Evolutionary conservation across 345 rosid genomes (phyloP).

Genomic region (Sisymbrium irio): DNA sequence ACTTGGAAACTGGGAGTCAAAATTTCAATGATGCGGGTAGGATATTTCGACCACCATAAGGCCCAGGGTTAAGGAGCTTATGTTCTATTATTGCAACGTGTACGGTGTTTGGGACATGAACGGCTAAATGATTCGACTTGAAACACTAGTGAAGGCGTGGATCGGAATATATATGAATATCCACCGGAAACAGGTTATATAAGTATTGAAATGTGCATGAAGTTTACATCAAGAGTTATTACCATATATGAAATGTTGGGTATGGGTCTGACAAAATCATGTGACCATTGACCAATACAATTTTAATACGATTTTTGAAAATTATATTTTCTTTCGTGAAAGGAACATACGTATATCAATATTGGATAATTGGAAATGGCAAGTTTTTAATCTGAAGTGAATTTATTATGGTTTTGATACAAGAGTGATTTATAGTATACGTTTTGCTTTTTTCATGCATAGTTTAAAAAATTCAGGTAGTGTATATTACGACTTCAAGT

Average conservation of each 20-base stretch:
- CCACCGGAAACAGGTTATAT: not conserved
- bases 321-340: no score
- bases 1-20: constrained; percentile 6
- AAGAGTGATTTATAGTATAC: not conserved
- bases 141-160: constrained; percentile 2
- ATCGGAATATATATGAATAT: no score
- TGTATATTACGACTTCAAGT: not conserved
- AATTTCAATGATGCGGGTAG: not conserved
- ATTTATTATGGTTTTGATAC: not conserved
- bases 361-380: not conserved
- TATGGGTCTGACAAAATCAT: not conserved
- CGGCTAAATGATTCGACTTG: not conserved
- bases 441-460: not conserved
- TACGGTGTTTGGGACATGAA: constrained; percentile 6
- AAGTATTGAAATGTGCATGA: not conserved
- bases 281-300: not conserved
- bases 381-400: not conserved
- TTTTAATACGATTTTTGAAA: no score
- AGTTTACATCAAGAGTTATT: constrained; percentile 13
- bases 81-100: not conserved
- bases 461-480: not conserved
- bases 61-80: not conserved
- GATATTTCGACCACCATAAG: constrained; percentile 2
- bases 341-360: not conserved
- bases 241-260: not conserved